phyloP scores from a whole-genome alignment of 1,284 basidiomycete species.

The Lentinula novae-zelandiae region DNA sequence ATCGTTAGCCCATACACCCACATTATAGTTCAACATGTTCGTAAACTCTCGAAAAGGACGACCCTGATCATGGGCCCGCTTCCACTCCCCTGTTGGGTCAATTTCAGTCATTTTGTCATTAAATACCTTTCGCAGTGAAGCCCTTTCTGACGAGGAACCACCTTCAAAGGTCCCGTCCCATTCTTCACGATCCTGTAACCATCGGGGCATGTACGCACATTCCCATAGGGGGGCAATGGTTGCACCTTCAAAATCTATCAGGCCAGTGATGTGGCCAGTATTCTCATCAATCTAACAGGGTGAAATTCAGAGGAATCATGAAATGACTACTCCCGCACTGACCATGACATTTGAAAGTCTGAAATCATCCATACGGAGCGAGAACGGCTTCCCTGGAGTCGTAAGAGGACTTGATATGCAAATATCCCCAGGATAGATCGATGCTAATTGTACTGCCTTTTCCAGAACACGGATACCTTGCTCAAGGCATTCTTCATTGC shows the following conservation, averaged over 20 bases:
- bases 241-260: slow-evolving; percentile 20
- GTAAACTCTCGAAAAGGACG: slow-evolving; percentile 12
- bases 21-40: slow-evolving; percentile 3
- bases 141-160: slow-evolving; percentile 7
- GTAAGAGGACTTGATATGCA: slow-evolving; percentile 9
- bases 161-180: slow-evolving; percentile 10
- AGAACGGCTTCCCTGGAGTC: slow-evolving; percentile 12
- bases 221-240: slow-evolving; percentile 19
- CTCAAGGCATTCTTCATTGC: slow-evolving; percentile 9
- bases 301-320: neutral
- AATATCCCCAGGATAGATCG: slow-evolving; percentile 18
- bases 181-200: slow-evolving; percentile 12
- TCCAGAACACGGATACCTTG: slow-evolving; percentile 13
- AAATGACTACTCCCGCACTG: neutral
- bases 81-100: slow-evolving; percentile 11
- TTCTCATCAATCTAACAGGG: slow-evolving; percentile 14
- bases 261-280: slow-evolving; percentile 16
- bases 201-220: slow-evolving; percentile 15
- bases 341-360: slow-evolving; percentile 22
- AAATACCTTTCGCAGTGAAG: slow-evolving; percentile 10
- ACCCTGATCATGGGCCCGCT: slow-evolving; percentile 7
- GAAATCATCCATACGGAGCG: slow-evolving; percentile 18
- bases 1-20: slow-evolving; percentile 12
- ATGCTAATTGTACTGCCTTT: slow-evolving; percentile 16
- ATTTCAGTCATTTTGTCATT: slow-evolving; percentile 3